Evolutionary conservation across 2,329 filamentous ascomycete genomes (phyloP).

Genomic region (Fusarium sarcochroum): DNA sequence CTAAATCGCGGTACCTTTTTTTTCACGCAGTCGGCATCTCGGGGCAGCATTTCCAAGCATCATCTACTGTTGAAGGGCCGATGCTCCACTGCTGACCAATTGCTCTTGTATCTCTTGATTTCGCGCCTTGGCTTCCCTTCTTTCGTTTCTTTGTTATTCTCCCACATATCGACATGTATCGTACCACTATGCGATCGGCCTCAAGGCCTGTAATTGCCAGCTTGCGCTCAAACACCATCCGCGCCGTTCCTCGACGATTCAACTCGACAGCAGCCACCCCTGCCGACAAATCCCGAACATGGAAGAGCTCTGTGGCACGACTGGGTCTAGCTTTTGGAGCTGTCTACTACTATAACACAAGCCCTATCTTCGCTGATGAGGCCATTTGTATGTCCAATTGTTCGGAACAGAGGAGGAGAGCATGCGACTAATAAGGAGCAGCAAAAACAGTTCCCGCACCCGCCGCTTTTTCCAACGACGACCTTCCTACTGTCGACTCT

Average conservation of each 20-base stretch:
- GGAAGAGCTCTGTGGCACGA: conserved; percentile 82
- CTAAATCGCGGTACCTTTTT: conserved; percentile 42
- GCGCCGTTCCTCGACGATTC: conserved; percentile 63
- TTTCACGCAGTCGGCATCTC: conserved; percentile 35
- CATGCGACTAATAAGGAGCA: conserved; percentile 36
- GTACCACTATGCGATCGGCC: conserved; percentile 64
- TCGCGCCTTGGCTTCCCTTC: conserved; percentile 6
- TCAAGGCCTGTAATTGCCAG: conserved; percentile 60
- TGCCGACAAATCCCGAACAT: conserved; percentile 79
- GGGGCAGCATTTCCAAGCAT: conserved; percentile 37
- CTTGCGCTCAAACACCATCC: conserved; percentile 57
- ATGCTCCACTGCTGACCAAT: conserved; percentile 47
- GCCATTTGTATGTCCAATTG: conserved; percentile 72
- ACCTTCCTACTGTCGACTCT: conserved; percentile 75
- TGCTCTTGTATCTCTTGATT: conserved; percentile 30
- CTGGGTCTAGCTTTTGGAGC: conserved; percentile 82
- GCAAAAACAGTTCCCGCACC: conserved; percentile 57
- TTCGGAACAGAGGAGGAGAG: neutral
- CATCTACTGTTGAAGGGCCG: conserved; percentile 16
- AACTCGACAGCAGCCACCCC: conserved; percentile 65
- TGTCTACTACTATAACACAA: conserved; percentile 96
- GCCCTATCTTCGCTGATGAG: conserved; percentile 87
- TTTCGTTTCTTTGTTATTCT: conserved; percentile 16
- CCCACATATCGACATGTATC: conserved; percentile 61
- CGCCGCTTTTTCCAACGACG: conserved; percentile 68